Evolutionary conservation across 805 yeast species (phyloP), one percentile per base, ranked within the genome.

Genomic region (Lipomyces mesembrius): DNA sequence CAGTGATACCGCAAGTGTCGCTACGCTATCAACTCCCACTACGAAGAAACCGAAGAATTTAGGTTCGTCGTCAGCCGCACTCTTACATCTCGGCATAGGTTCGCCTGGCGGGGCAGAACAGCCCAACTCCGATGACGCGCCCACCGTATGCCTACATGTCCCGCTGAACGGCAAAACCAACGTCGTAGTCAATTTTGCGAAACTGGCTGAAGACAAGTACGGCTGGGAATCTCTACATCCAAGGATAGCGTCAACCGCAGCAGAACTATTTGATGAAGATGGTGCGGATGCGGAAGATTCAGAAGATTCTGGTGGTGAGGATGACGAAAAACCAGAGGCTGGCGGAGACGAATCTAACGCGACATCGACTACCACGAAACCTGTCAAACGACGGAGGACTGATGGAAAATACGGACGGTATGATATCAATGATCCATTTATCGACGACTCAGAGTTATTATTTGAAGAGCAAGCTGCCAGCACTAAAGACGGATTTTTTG

Each of bases 381-480:
- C 81, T 63, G 75, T 77, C 75, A 80, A 81, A 83, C 73, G 83
- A 85, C 52, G 89, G 89, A 84, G 92, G 62, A 85, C 90, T 71
- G 91, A 92, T 46, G 97, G 97, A 1, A 92, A 91, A 75, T 71
- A 64, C 37, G 73, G 71, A 25, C 53, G 60, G 12, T 95, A 95
- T 78, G 99, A 95, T 76, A 82, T 86, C 59, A 88, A 90, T 67
- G 99, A 95, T 77, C 99, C 98, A 1, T 95, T 95, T 75, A 95
- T 95, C 66, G 99, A 95, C 79, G 99, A 95, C 78, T 85, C 91
- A 17, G 99, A 95, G 78, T 80, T 92, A 72, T 84, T 87, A 65
- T 90, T 95, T 90, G 99, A 95, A 78, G 97, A 93, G 77, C 96
- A 90, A 74, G 87, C 96, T 8, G 93, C 94, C 1, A 87, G 94